These are phyloP conservation scores for Pseudoturritis turrita DNA, from an alignment of 345 rosid genomes.

Conservation along the genomic window DNA sequence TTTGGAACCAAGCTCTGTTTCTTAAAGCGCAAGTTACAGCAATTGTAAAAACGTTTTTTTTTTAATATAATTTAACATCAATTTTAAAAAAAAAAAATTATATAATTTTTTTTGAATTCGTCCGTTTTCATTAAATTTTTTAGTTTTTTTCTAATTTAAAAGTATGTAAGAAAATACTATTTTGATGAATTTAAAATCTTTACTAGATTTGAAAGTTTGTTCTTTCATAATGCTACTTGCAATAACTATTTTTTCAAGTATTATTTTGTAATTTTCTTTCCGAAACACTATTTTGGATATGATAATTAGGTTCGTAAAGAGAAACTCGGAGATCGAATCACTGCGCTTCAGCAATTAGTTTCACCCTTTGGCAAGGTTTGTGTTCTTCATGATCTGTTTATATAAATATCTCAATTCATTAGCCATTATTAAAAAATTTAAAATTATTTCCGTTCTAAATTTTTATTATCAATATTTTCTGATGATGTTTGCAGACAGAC, in stretches of 20 bases:
- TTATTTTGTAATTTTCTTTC: neutral
- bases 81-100: too few species aligned
- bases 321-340: slow-evolving; percentile 95
- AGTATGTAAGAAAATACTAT: neutral
- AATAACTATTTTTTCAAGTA: neutral
- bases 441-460: neutral
- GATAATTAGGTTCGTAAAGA: slow-evolving; percentile 83
- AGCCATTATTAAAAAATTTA: neutral
- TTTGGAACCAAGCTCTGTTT: too few species aligned
- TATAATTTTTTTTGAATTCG: too few species aligned
- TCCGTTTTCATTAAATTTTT: too few species aligned
- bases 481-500: slow-evolving; percentile 63
- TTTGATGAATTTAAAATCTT: neutral
- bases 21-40: too few species aligned
- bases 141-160: too few species aligned
- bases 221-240: neutral
- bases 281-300: neutral
- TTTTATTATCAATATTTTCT: neutral
- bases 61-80: too few species aligned
- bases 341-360: slow-evolving; percentile 94
- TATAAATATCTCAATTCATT: neutral
- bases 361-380: slow-evolving; percentile 96
- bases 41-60: too few species aligned
- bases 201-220: neutral
- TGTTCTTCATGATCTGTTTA: slow-evolving; percentile 12